A percentile compares a stretch with the other conserved stretches of the same genome.
These are phyloP conservation scores for Zymoseptoria brevis DNA, from an alignment of 2,329 filamentous ascomycete species.

Conservation along the genomic window DNA sequence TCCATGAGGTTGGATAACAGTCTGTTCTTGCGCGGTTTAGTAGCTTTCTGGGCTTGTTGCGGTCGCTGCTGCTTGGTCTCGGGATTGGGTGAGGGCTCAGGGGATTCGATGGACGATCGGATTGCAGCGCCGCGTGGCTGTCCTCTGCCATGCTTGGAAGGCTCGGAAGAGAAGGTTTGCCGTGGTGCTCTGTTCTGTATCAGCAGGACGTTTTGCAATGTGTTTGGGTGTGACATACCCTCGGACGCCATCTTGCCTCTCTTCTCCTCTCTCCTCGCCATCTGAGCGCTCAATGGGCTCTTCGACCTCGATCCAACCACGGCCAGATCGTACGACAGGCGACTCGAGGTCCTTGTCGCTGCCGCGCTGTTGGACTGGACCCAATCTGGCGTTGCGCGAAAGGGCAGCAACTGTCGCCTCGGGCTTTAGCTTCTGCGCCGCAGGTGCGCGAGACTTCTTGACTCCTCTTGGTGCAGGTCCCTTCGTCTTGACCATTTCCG, in stretches of 20 bases:
- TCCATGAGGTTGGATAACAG: no score
- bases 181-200: no score
- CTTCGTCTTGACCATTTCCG: background rate
- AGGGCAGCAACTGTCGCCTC: background rate
- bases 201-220: no score
- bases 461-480: background rate
- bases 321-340: slow-evolving; percentile 11
- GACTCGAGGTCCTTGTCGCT: slow-evolving; percentile 8
- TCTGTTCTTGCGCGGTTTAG: background rate
- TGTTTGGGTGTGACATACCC: no score
- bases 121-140: no score
- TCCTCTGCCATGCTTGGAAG: background rate
- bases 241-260: no score
- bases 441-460: background rate
- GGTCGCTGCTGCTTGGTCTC: no score
- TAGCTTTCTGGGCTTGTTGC: background rate
- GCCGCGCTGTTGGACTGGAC: background rate
- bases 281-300: background rate
- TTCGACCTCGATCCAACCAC: slow-evolving; percentile 17
- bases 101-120: no score
- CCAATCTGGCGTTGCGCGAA: background rate
- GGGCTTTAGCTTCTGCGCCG: background rate
- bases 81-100: no score
- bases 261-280: background rate
- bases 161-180: no score